Evolutionary conservation across 2,329 filamentous ascomycete genomes (phyloP).

Genomic region (Sclerotinia trifoliorum): DNA sequence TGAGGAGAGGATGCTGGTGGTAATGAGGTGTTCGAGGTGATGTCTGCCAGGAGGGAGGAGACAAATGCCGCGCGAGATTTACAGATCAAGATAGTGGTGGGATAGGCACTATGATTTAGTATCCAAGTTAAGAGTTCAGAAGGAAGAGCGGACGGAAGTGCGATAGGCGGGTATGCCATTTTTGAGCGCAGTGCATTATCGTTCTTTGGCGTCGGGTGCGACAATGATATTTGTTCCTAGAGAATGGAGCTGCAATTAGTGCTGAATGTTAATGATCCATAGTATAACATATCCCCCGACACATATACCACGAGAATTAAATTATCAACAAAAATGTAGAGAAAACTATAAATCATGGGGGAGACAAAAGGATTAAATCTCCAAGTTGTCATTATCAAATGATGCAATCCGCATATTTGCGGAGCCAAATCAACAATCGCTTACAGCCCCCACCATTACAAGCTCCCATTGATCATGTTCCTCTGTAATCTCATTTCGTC

Average conservation of each 20-base stretch:
- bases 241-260: conserved; percentile 29
- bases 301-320: background rate
- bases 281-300: conserved; percentile 3
- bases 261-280: conserved; percentile 31
- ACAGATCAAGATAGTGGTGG: conserved; percentile 71
- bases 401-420: conserved; percentile 21
- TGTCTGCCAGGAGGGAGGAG: conserved; percentile 52
- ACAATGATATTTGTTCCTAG: background rate
- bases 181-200: background rate
- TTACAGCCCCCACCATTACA: conserved; percentile 35
- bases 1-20: conserved; percentile 19
- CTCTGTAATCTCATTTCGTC: conserved; percentile 26
- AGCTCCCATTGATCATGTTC: conserved; percentile 30
- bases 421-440: conserved; percentile 28
- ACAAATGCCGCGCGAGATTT: conserved; percentile 64
- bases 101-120: conserved; percentile 53
- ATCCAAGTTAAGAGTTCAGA: conserved; percentile 65
- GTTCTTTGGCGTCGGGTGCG: background rate
- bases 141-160: conserved; percentile 54
- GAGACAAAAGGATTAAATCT: background rate
- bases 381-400: conserved; percentile 13
- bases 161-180: conserved; percentile 41
- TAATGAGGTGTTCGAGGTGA: conserved; percentile 34
- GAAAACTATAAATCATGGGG: background rate
- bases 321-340: background rate